Evolutionary conservation across 805 yeast species (phyloP).

Genomic region (Cyberlindnera mycetangii): DNA sequence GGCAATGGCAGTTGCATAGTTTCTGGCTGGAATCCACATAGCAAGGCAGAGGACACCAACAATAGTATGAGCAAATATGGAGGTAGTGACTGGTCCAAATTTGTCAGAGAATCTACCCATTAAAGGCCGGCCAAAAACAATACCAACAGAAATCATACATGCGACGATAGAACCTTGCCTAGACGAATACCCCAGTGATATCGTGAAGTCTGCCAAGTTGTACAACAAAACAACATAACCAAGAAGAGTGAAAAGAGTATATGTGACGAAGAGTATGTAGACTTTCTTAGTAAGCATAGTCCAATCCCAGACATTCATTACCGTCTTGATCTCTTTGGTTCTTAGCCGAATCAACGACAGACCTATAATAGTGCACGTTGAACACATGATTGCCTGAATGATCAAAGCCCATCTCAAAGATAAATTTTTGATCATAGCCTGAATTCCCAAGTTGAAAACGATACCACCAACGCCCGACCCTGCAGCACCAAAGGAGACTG

Average conservation of each 20-base stretch:
- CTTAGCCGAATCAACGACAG: conserved; percentile 37
- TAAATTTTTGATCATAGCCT: conserved; percentile 31
- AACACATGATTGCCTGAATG: conserved; percentile 37
- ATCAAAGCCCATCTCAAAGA: conserved; percentile 35
- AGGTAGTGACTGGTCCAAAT: conserved; percentile 50
- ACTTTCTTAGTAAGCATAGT: conserved; percentile 39
- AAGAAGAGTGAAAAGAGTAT: conserved; percentile 47
- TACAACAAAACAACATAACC: conserved; percentile 62
- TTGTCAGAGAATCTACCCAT: conserved; percentile 50
- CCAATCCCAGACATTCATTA: conserved; percentile 39
- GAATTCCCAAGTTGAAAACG: conserved; percentile 37
- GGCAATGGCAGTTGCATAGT: conserved; percentile 50
- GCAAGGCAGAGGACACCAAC: conserved; percentile 43
- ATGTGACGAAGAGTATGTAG: conserved; percentile 39
- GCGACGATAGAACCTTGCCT: conserved; percentile 55
- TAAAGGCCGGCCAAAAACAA: conserved; percentile 51
- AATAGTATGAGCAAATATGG: conserved; percentile 35
- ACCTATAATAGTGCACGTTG: conserved; percentile 34
- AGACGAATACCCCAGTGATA: conserved; percentile 54
- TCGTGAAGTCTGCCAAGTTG: conserved; percentile 56
- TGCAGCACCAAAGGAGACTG: conserved; percentile 36
- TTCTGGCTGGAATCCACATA: conserved; percentile 58
- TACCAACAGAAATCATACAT: conserved; percentile 60
- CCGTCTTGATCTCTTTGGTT: conserved; percentile 34
- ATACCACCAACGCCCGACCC: conserved; percentile 46